Evolutionary conservation across 768 basidiomycete genomes (phyloP).

Genomic region (Cubamyces sp.): DNA sequence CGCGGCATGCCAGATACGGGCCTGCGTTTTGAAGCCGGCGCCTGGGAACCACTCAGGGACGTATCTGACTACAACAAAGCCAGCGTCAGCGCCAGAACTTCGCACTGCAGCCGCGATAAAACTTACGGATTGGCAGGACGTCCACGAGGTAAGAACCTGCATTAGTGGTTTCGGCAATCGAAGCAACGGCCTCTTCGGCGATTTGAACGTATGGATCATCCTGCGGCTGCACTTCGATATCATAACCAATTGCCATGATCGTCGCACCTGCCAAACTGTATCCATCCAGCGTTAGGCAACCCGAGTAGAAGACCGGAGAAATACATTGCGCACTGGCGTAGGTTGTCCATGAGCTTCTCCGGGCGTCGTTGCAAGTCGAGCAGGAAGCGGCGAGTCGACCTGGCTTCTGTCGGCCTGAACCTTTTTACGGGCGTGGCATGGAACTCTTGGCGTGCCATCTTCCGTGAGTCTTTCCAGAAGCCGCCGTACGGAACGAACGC

Average conservation of each 20-base stretch:
- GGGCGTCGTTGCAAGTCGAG: conserved; percentile 2
- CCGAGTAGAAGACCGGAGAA: background rate
- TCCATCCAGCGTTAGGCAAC: background rate
- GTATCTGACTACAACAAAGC: conserved; percentile 19
- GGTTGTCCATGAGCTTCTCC: conserved; percentile 5
- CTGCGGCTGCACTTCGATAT: conserved; percentile 12
- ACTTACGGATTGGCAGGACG: conserved; percentile 12
- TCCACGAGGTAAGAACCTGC: conserved; percentile 15
- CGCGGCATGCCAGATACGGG: conserved; percentile 2
- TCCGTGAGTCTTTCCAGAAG: conserved; percentile 7
- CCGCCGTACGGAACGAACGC: conserved; percentile 12
- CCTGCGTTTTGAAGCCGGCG: conserved; percentile 27
- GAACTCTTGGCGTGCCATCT: conserved; percentile 13
- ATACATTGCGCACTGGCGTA: conserved; percentile 3
- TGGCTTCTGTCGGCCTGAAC: conserved; percentile 7
- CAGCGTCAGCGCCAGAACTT: background rate
- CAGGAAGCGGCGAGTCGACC: conserved; percentile 7
- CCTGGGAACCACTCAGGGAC: conserved; percentile 33
- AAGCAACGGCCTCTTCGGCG: conserved; percentile 9
- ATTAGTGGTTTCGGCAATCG: conserved; percentile 10
- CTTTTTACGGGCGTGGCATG: conserved; percentile 7
- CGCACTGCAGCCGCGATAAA: too few species aligned
- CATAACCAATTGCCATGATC: conserved; percentile 19
- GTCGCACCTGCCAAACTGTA: conserved; percentile 11
- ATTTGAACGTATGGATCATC: conserved; percentile 22